Conservation (phyloP, 2,329 filamentous ascomycete species). For the Ophiosphaerella korrae region DNA sequence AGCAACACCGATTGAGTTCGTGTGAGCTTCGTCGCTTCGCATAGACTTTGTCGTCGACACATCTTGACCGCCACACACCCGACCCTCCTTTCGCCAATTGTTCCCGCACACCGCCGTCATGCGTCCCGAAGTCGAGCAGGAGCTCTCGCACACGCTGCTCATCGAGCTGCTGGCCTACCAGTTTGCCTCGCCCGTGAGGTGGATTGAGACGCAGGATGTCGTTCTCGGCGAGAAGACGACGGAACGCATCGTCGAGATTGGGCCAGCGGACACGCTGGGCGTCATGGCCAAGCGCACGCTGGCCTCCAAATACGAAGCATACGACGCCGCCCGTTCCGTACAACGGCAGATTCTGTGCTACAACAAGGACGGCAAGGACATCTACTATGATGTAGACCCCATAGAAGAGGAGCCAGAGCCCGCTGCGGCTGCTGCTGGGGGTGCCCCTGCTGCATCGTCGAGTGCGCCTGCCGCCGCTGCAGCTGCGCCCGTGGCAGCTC, state of each 20-base stretch:
- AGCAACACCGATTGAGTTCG: conserved; percentile 34
- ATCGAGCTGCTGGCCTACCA: conserved; percentile 99
- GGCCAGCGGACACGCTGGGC: conserved; percentile 93
- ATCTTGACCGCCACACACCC: neutral
- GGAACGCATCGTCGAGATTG: conserved; percentile 96
- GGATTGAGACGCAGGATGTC: conserved; percentile 99
- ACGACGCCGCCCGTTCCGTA: conserved; percentile 94
- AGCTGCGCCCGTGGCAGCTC: conserved; percentile 56
- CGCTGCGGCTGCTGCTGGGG: conserved; percentile 52
- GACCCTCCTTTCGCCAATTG: conserved; percentile 15
- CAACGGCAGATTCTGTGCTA: conserved; percentile 98
- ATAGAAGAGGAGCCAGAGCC: conserved; percentile 76
- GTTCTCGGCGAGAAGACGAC: conserved; percentile 95
- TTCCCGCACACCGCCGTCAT: conserved; percentile 60
- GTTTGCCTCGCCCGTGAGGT: conserved; percentile 97
- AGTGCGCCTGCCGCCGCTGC: conserved; percentile 57
- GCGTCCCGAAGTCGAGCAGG: conserved; percentile 99
- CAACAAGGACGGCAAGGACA: conserved; percentile 99
- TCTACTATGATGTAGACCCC: conserved; percentile 98
- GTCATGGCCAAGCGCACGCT: conserved; percentile 97
- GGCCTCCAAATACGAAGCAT: conserved; percentile 96
- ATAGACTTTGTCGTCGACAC: too few species aligned
- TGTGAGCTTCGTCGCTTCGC: conserved; percentile 13
- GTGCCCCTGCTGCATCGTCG: conserved; percentile 50
- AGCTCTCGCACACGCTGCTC: conserved; percentile 96